Percentiles rank a stretch among this genome's conserved stretches.
Conservation (phyloP, 306 rosid genomes). For the Trichosanthes cucumerina region DNA sequence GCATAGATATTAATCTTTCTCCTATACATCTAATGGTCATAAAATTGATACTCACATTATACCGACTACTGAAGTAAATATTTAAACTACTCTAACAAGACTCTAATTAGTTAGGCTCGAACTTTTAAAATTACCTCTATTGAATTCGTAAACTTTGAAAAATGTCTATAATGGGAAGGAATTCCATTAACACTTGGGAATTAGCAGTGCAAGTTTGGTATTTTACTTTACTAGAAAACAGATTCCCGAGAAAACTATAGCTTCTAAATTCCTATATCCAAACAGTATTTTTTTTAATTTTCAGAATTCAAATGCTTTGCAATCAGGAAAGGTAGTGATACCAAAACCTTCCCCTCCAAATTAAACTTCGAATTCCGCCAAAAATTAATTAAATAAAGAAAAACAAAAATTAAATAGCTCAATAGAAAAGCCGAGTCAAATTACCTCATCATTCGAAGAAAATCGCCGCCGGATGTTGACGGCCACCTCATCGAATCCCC, state of each 20-base stretch:
- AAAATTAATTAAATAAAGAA: background rate
- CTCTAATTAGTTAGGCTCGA: too few species aligned
- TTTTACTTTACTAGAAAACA: background rate
- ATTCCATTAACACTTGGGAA: background rate
- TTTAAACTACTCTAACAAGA: too few species aligned
- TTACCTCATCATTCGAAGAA: background rate
- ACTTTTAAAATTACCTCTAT: too few species aligned
- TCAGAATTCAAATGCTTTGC: conserved; percentile 28
- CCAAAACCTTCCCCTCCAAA: conserved; percentile 65
- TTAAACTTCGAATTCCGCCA: conserved; percentile 26
- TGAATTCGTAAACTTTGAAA: background rate
- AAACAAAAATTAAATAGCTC: background rate
- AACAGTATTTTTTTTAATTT: background rate
- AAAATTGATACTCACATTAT: background rate
- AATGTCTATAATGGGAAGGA: background rate
- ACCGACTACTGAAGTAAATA: background rate
- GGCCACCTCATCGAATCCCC: background rate
- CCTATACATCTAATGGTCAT: background rate
- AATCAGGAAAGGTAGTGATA: conserved; percentile 76
- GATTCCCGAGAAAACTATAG: background rate
- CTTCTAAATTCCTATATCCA: background rate
- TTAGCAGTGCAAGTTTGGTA: conserved; percentile 6
- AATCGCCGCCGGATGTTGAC: conserved; percentile 6
- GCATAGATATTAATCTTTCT: background rate
- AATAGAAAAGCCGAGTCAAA: background rate